Evolutionary conservation across 2,329 filamentous ascomycete genomes (phyloP).

Genomic region (Aspergillus spinulosporus): DNA sequence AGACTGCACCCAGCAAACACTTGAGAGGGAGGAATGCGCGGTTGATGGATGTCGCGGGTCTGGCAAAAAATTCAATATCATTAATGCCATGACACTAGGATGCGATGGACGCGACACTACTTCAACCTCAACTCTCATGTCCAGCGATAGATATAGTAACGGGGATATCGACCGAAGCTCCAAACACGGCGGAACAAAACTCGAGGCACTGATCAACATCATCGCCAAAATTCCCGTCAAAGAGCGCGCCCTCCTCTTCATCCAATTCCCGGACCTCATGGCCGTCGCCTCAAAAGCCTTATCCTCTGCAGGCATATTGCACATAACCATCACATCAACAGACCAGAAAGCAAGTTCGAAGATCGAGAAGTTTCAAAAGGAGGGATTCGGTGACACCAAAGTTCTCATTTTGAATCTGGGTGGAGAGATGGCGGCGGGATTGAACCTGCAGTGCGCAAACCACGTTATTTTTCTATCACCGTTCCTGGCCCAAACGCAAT

Average conservation of each 20-base stretch:
- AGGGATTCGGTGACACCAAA: constrained; percentile 39
- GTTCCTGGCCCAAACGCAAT: constrained; percentile 50
- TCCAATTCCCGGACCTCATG: constrained; percentile 53
- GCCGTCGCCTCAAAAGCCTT: constrained; percentile 36
- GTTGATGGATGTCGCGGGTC: constrained; percentile 44
- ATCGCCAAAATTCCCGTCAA: constrained; percentile 40
- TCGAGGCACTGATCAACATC: constrained; percentile 49
- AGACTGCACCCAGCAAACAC: constrained; percentile 35
- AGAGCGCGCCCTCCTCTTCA: constrained; percentile 59
- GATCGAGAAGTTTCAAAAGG: constrained; percentile 45
- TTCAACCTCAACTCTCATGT: not conserved
- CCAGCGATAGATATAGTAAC: constrained; percentile 17
- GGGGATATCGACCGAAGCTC: constrained; percentile 22
- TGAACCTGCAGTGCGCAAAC: constrained; percentile 65
- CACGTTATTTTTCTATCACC: constrained; percentile 65
- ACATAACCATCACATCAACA: constrained; percentile 40
- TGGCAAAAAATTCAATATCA: constrained; percentile 42
- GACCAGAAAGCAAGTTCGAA: constrained; percentile 32
- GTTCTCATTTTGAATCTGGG: constrained; percentile 60
- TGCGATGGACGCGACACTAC: constrained; percentile 22
- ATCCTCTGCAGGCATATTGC: constrained; percentile 29
- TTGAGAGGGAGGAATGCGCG: constrained; percentile 38
- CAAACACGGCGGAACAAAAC: constrained; percentile 48
- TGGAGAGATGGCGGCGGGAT: constrained; percentile 59
- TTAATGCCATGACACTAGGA: constrained; percentile 39